Percentiles rank a stretch among this genome's conserved stretches.
phyloP scores from a whole-genome alignment of 345 rosid species.

The Populus simonii region DNA sequence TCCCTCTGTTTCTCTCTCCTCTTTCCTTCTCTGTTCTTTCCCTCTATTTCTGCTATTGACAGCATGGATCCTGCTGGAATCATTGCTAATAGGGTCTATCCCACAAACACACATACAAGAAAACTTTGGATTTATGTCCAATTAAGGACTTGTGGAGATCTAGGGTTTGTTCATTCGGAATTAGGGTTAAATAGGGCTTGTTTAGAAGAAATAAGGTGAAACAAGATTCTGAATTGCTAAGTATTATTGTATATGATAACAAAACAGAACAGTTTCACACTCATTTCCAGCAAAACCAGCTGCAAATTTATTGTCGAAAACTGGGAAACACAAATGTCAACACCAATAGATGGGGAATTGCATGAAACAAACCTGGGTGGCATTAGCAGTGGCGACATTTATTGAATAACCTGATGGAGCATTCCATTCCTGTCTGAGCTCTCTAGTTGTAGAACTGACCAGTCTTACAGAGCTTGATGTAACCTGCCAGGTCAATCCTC shows the following conservation, averaged over 20 bases:
- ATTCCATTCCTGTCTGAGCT: slow-evolving; percentile 68
- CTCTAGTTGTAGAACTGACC: slow-evolving; percentile 69
- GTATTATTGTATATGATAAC: not conserved
- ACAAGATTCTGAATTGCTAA: not conserved
- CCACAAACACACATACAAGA: too few species aligned
- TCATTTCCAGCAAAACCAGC: not conserved
- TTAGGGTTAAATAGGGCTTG: not conserved
- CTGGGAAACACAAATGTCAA: not conserved
- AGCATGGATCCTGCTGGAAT: too few species aligned
- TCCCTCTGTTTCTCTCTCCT: too few species aligned
- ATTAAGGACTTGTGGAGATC: not conserved
- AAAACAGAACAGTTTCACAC: not conserved
- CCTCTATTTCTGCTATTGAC: too few species aligned
- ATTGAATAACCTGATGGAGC: slow-evolving; percentile 74
- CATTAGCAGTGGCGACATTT: slow-evolving; percentile 92
- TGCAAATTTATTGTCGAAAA: not conserved
- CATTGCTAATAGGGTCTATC: too few species aligned
- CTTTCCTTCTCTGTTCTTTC: too few species aligned
- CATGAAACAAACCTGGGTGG: slow-evolving; percentile 66
- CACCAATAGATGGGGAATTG: not conserved
- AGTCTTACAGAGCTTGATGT: slow-evolving; percentile 86
- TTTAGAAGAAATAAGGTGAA: not conserved
- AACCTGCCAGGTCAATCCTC: slow-evolving; percentile 43
- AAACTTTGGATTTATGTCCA: too few species aligned
- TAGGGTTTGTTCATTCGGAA: not conserved